Percentiles rank a stretch among this genome's conserved stretches.
phyloP scores from a whole-genome alignment of 441 rosid genomes.

The Rhodomyrtus psidioides region DNA sequence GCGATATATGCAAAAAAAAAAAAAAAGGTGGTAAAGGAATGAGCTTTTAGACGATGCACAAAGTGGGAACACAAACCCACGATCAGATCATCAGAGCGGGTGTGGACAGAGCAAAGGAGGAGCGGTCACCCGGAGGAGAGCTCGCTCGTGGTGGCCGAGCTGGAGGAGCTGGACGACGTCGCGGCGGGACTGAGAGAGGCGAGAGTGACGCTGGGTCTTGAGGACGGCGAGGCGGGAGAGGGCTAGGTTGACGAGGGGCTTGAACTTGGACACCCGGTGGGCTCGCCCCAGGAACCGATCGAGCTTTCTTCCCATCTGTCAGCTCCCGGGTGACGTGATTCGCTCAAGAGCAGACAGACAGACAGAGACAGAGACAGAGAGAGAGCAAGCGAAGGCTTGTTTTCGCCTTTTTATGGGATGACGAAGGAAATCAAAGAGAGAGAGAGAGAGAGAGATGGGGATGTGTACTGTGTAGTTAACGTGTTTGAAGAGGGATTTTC shows the following conservation, averaged over 20 bases:
- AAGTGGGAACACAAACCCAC: background rate
- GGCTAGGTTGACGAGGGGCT: slow-evolving; percentile 44
- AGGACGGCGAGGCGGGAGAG: slow-evolving; percentile 62
- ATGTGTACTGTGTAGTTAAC: background rate
- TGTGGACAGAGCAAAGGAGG: background rate
- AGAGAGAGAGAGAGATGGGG: no score
- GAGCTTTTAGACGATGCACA: background rate
- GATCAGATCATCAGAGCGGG: background rate
- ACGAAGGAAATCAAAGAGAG: background rate
- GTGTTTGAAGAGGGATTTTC: background rate
- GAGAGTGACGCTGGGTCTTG: slow-evolving; percentile 65
- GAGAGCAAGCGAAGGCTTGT: slow-evolving; percentile 1
- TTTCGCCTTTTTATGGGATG: slow-evolving; percentile 10
- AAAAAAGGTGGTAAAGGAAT: background rate
- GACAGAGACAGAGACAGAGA: background rate
- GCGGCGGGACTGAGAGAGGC: slow-evolving; percentile 49
- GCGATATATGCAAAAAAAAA: background rate
- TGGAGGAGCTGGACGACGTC: slow-evolving; percentile 80
- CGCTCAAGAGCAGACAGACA: background rate
- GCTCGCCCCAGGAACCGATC: slow-evolving; percentile 63
- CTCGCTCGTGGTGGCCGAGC: slow-evolving; percentile 62
- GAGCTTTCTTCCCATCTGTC: slow-evolving; percentile 68
- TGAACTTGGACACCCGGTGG: slow-evolving; percentile 57
- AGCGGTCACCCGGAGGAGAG: slow-evolving; percentile 63
- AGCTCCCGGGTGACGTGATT: background rate